These are phyloP conservation scores for Aspergillus chevalieri DNA, from an alignment of 2,329 filamentous ascomycete genomes.

Conservation along the genomic window DNA sequence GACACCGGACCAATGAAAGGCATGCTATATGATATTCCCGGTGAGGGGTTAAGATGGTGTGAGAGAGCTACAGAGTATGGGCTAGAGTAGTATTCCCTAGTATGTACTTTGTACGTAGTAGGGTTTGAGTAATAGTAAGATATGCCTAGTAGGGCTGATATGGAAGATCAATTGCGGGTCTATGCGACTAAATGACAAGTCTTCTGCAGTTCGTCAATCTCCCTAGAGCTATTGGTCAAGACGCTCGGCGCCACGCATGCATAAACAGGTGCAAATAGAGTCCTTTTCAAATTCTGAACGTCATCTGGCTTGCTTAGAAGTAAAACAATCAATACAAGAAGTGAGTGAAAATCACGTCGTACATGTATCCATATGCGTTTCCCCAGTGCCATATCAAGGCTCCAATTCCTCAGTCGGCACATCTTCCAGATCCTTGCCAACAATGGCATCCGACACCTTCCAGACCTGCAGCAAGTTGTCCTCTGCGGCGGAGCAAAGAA, in stretches of 20 bases:
- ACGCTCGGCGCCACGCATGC: too few species aligned
- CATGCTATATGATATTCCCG: not conserved
- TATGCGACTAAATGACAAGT: too few species aligned
- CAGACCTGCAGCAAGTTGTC: conserved; percentile 96
- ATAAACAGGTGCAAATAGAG: not conserved
- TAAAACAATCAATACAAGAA: conserved; percentile 3
- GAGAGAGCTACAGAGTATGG: too few species aligned
- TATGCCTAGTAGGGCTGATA: not conserved
- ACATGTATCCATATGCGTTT: conserved; percentile 7
- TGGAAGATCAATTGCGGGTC: not conserved
- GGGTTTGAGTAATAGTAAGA: too few species aligned
- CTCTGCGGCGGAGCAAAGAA: conserved; percentile 90
- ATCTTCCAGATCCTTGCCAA: conserved; percentile 69
- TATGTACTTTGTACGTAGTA: too few species aligned
- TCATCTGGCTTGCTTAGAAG: not conserved
- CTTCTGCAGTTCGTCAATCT: too few species aligned
- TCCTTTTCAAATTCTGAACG: not conserved
- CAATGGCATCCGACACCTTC: conserved; percentile 78
- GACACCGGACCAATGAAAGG: not conserved
- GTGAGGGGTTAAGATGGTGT: not conserved
- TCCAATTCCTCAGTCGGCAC: conserved; percentile 73
- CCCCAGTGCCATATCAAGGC: conserved; percentile 26
- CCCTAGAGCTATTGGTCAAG: too few species aligned
- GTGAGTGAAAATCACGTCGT: not conserved
- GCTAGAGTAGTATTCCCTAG: too few species aligned